These are phyloP conservation scores for Schizochytrium sp. DNA, from an alignment of 108 stramenopile genomes.

Conservation along the genomic window DNA sequence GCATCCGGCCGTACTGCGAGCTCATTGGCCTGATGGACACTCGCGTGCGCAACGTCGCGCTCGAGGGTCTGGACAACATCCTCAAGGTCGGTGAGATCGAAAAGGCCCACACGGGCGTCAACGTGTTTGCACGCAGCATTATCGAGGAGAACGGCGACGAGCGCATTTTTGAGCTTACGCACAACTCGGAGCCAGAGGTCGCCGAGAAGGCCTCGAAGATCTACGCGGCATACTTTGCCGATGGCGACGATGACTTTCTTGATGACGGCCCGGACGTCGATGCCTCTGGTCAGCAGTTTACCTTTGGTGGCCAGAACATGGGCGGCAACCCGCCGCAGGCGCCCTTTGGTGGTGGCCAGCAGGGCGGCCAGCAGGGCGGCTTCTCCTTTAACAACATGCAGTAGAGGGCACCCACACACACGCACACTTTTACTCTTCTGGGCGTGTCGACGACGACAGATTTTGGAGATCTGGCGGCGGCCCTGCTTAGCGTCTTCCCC, in stretches of 20 bases:
- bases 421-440: too few species aligned
- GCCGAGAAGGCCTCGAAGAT: background rate
- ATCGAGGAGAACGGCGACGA: constrained; percentile 4
- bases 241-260: constrained; percentile 17
- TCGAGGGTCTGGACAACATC: constrained; percentile 87
- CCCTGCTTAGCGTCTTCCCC: too few species aligned
- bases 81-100: constrained; percentile 73
- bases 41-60: constrained; percentile 87
- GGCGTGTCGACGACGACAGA: too few species aligned
- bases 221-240: constrained; percentile 19
- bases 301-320: background rate
- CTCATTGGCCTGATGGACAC: constrained; percentile 54
- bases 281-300: background rate
- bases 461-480: too few species aligned
- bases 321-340: background rate
- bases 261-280: background rate
- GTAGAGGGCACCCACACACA: background rate
- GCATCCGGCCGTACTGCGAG: constrained; percentile 79
- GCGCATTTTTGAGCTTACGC: constrained; percentile 20
- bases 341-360: background rate
- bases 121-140: constrained; percentile 20
- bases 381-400: constrained; percentile 2
- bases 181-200: background rate
- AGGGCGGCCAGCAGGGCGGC: background rate
- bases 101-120: background rate